Evolutionary conservation across 768 basidiomycete species (phyloP).

Genomic region (Boletus vinaceobasis): DNA sequence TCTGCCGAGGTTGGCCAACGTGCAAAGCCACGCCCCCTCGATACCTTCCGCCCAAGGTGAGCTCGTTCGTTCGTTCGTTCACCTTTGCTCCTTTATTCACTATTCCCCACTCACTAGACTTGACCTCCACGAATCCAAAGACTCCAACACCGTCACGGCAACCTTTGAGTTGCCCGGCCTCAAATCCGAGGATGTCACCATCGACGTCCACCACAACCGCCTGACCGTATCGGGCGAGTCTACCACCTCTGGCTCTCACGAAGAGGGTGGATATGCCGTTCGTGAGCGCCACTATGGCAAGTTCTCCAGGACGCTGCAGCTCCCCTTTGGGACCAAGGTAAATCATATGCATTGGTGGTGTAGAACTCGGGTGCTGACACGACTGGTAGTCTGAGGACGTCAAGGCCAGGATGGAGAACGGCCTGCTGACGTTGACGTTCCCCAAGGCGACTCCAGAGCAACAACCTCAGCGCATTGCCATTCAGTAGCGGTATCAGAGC

Average conservation of each 20-base stretch:
- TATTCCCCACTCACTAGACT: constrained; percentile 26
- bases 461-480: constrained; percentile 39
- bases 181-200: constrained; percentile 44
- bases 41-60: constrained; percentile 20
- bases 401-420: constrained; percentile 44
- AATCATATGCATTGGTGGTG: background rate
- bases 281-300: constrained; percentile 43
- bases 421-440: constrained; percentile 44
- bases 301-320: constrained; percentile 41
- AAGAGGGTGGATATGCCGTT: constrained; percentile 40
- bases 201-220: constrained; percentile 41
- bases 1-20: background rate
- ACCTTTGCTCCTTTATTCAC: background rate
- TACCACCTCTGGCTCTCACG: constrained; percentile 30
- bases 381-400: constrained; percentile 39
- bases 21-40: background rate
- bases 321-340: constrained; percentile 46
- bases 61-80: background rate
- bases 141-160: constrained; percentile 38
- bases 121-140: constrained; percentile 44
- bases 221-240: constrained; percentile 48
- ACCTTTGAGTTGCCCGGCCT: constrained; percentile 53
- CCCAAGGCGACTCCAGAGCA: constrained; percentile 38
- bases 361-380: background rate
- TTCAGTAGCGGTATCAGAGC: background rate